Base-by-base conservation (phyloP, 2,329 filamentous ascomycete genomes). In the Hypoxylon sp. region DNA sequence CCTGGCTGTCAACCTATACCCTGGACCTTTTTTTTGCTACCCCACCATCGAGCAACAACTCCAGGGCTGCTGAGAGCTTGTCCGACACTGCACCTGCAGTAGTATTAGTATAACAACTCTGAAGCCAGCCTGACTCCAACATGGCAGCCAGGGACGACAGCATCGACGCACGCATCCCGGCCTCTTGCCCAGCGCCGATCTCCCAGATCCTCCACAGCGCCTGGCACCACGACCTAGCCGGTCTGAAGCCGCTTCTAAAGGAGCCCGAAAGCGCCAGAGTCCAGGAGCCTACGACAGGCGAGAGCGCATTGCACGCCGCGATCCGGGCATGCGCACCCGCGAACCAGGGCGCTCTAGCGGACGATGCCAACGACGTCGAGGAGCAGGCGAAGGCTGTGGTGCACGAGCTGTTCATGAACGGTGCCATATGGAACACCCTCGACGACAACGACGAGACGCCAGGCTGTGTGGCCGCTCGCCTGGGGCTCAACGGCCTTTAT, bases 391-490 rank as follows among this genome's bases (percentile, higher is more conserved):
- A 85, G 58, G 87, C 89, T 54, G 90, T 90, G 0, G 82, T 97
- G 3, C 86, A 87, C 70, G 87, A 96, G 74, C 84, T 98, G 6
- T 88, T 98, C 64, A 86, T 94, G 74, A 91, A 91, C 71, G 96
- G 96, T 30, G 96, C 93, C 9, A 97, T 98, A 71, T 99, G 96
- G 96, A 99, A 99, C 80, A 94, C 97, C 77, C 83, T 98, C 59
- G 93, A 98, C 78, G 80, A 83, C 70, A 90, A 92, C 71, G 87
- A 93, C 72, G 95, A 98, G 83, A 98, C 96, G 2, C 93, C 96
- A 0, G 96, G 93, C 6, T 98, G 95, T 77, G 82, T 97, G 44
- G 96, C 96, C 7, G 83, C 84, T 61, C 81, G 88, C 24, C 76
- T 97, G 22, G 90, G 91, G 0, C 82, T 92, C 72, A 84, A 79